phyloP scores from a whole-genome alignment of 805 yeast genomes.

The Hanseniaspora nectarophila region DNA sequence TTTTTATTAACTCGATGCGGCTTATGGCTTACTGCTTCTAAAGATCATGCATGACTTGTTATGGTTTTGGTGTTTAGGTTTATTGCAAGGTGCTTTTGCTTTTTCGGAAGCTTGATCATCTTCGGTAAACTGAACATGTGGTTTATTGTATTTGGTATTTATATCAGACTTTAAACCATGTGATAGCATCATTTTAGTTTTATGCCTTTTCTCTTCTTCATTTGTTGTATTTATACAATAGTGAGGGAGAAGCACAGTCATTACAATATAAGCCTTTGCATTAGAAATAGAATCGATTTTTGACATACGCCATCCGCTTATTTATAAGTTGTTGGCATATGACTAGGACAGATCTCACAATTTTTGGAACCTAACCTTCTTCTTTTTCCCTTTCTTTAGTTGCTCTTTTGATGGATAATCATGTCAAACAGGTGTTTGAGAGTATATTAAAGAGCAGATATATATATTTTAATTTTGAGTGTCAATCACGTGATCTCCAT shows the following conservation, averaged over 20 bases:
- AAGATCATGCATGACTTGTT: not conserved
- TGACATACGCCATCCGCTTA: not conserved
- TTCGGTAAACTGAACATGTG: slow-evolving; percentile 1
- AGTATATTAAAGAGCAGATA: slow-evolving; percentile 10
- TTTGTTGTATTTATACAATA: not conserved
- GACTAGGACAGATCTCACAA: slow-evolving; percentile 14
- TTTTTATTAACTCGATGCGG: not conserved
- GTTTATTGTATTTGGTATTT: not conserved
- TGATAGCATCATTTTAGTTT: slow-evolving; percentile 14
- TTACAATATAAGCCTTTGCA: slow-evolving; percentile 15
- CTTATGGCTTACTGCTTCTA: slow-evolving; percentile 1
- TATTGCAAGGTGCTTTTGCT: not conserved
- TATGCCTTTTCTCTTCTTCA: not conserved
- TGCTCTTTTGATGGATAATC: not conserved
- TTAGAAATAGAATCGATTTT: slow-evolving; percentile 12
- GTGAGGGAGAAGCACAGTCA: slow-evolving; percentile 3
- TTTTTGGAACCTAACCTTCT: slow-evolving; percentile 10
- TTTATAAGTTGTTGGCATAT: not conserved
- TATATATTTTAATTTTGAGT: slow-evolving; percentile 10
- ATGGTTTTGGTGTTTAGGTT: not conserved
- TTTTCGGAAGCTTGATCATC: not conserved
- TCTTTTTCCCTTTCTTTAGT: not conserved
- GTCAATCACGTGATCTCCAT: not conserved
- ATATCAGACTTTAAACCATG: not conserved
- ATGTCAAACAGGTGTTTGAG: slow-evolving; percentile 12